These are phyloP conservation scores for Xylaria bambusicola DNA, from an alignment of 495 filamentous ascomycete species.

Conservation along the genomic window DNA sequence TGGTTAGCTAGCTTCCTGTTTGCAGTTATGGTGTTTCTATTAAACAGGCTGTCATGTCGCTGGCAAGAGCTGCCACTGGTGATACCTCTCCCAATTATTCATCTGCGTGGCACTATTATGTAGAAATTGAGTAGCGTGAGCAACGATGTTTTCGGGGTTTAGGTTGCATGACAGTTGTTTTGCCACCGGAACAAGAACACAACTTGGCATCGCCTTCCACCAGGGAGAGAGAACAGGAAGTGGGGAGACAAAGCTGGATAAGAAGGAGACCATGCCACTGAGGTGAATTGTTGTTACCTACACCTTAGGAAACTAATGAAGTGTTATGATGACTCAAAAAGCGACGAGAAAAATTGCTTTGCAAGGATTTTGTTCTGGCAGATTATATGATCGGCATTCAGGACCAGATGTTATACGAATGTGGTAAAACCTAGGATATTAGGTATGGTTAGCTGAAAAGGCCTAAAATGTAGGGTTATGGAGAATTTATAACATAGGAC, in stretches of 20 bases:
- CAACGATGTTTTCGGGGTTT: background rate
- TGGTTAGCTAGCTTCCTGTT: constrained; percentile 6
- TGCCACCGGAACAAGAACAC: constrained; percentile 2
- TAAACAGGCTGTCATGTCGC: constrained; percentile 16
- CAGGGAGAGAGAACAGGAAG: background rate
- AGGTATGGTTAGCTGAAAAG: constrained; percentile 8
- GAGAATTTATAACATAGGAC: background rate
- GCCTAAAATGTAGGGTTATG: background rate
- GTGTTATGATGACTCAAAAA: background rate
- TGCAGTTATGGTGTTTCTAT: background rate
- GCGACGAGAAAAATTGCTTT: background rate
- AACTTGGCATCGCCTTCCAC: background rate
- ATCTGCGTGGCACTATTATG: constrained; percentile 10
- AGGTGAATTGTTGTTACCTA: constrained; percentile 14
- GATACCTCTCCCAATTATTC: background rate
- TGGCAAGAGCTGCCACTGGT: constrained; percentile 4
- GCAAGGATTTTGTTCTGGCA: background rate
- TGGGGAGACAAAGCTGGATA: background rate
- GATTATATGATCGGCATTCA: constrained; percentile 4
- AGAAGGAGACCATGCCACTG: background rate
- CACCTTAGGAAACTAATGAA: background rate
- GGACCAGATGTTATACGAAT: constrained; percentile 2
- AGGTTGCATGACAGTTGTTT: background rate
- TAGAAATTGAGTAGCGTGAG: constrained; percentile 12
- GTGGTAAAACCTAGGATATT: background rate